A percentile compares a stretch with the other conserved stretches of the same genome.
Conservation (phyloP, 2,329 filamentous ascomycete species). For the Tolypocladium cylindrosporum region DNA sequence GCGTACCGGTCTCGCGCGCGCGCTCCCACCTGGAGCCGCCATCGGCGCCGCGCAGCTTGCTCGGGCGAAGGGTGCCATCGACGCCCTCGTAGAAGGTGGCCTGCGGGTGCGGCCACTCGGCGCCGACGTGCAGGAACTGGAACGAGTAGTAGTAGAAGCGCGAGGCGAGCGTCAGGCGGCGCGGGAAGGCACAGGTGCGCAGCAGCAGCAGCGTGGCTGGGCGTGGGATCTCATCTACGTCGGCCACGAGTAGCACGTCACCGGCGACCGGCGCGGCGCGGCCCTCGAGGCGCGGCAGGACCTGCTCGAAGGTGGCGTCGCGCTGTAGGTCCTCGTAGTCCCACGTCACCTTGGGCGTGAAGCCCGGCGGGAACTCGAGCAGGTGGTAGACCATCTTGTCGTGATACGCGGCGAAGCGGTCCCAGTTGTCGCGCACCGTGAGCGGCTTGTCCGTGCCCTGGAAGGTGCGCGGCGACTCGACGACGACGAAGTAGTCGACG, state of each 20-base stretch:
- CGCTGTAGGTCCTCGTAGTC: constrained; percentile 41
- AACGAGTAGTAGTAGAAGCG: constrained; percentile 50
- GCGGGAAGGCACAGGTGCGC: constrained; percentile 40
- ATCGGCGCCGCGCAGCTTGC: constrained; percentile 40
- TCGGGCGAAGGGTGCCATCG: constrained; percentile 37
- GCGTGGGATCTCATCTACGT: constrained; percentile 52
- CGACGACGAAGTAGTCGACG: constrained; percentile 57
- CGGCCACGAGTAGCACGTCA: constrained; percentile 49
- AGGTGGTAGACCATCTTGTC: constrained; percentile 52
- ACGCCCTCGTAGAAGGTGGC: constrained; percentile 39
- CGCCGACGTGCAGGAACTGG: constrained; percentile 33
- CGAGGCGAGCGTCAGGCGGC: constrained; percentile 39
- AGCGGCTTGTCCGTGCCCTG: constrained; percentile 46
- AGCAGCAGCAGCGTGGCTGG: constrained; percentile 38
- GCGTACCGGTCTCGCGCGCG: constrained; percentile 29
- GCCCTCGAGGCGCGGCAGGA: constrained; percentile 37
- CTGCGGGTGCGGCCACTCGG: constrained; percentile 47
- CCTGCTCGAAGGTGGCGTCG: constrained; percentile 48
- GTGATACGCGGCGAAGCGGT: constrained; percentile 39
- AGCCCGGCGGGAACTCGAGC: constrained; percentile 33
- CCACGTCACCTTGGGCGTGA: constrained; percentile 30
- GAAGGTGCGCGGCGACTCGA: constrained; percentile 50
- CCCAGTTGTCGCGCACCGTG: constrained; percentile 41
- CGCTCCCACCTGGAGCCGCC: constrained; percentile 27
- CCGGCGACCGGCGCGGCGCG: constrained; percentile 29